Evolutionary conservation across 176 grass and related monocot genomes (phyloP).

Genomic region (Rhipidocladum racemiflorum): DNA sequence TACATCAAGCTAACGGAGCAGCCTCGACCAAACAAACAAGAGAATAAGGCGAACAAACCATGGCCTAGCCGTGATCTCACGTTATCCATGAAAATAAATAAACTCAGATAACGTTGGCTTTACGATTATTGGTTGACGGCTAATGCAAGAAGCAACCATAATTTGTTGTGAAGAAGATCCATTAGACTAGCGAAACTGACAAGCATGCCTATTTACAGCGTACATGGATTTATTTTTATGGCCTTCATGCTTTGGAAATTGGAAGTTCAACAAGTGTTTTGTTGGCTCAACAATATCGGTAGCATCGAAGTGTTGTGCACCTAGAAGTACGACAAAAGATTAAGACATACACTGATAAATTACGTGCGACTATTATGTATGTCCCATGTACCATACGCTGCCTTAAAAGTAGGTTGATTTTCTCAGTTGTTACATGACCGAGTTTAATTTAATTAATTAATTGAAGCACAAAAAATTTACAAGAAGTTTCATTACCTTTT

Average conservation of each 20-base stretch:
- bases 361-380: not conserved
- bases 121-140: too few species aligned
- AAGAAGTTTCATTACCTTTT: not conserved
- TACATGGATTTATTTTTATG: too few species aligned
- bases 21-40: not conserved
- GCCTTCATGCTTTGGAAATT: not conserved
- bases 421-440: not conserved
- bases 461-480: not conserved
- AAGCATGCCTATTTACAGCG: not conserved
- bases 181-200: not conserved
- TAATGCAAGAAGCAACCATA: not conserved
- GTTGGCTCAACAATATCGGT: not conserved
- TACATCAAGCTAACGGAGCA: not conserved
- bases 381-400: not conserved
- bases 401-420: not conserved
- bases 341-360: not conserved
- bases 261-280: not conserved
- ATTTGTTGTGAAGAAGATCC: not conserved
- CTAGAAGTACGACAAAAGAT: not conserved
- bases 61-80: not conserved
- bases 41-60: slow-evolving; percentile 30
- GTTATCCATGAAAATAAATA: too few species aligned
- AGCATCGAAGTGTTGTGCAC: not conserved
- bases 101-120: too few species aligned
- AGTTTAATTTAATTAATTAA: not conserved